Percentiles rank a stretch among this genome's conserved stretches.
phyloP scores from a whole-genome alignment of 345 rosid genomes.

The Murraya koenigii region DNA sequence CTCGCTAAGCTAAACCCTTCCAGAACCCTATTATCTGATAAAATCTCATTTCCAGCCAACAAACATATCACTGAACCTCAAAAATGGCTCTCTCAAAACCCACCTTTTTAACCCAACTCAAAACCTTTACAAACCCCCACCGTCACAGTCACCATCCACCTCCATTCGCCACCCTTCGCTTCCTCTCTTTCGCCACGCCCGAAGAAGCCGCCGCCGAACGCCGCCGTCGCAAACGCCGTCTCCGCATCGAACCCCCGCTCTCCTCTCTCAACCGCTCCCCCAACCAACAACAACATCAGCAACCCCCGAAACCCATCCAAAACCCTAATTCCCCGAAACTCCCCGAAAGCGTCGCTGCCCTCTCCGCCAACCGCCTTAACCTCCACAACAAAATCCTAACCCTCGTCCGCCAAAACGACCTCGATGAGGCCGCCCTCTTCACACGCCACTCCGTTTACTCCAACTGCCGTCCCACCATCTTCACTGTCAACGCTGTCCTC shows the following conservation, averaged over 20 bases:
- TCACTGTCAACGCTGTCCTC: slow-evolving; percentile 80
- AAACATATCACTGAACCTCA: too few species aligned
- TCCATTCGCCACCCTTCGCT: slow-evolving; percentile 32
- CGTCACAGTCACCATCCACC: slow-evolving; percentile 21
- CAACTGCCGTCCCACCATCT: slow-evolving; percentile 87
- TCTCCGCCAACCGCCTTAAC: slow-evolving; percentile 74
- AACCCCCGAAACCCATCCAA: slow-evolving; percentile 58
- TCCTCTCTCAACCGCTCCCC: slow-evolving; percentile 58
- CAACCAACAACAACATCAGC: slow-evolving; percentile 28
- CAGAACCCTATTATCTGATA: slow-evolving; percentile 16
- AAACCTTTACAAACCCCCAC: slow-evolving; percentile 34
- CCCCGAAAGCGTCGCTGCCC: slow-evolving; percentile 71
- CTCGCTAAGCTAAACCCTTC: slow-evolving; percentile 16
- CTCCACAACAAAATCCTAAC: slow-evolving; percentile 77
- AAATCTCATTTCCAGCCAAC: neutral
- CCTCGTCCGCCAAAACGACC: slow-evolving; percentile 70
- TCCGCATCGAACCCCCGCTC: slow-evolving; percentile 80
- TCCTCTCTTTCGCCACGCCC: slow-evolving; percentile 64
- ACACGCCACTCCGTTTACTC: slow-evolving; percentile 94
- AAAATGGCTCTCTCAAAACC: slow-evolving; percentile 61
- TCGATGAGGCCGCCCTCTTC: slow-evolving; percentile 84
- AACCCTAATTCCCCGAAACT: slow-evolving; percentile 83
- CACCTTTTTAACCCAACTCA: slow-evolving; percentile 46
- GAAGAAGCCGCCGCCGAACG: slow-evolving; percentile 96
- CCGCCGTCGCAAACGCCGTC: slow-evolving; percentile 85